These are phyloP conservation scores for Boletellus emodensis DNA, from an alignment of 768 basidiomycete genomes.

Conservation along the genomic window DNA sequence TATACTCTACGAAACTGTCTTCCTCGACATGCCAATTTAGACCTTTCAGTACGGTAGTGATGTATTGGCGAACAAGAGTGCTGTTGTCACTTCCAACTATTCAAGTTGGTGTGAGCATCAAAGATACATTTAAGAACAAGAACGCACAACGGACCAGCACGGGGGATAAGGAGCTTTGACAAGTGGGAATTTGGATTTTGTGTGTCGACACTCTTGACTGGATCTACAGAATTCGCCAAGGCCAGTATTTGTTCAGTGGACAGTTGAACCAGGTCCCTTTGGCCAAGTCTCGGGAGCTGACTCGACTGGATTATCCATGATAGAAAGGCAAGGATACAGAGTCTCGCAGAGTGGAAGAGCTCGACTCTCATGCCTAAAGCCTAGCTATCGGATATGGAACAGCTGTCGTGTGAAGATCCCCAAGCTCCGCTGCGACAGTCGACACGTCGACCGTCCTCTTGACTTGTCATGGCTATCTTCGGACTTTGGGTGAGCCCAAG, in stretches of 20 bases:
- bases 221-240: conserved; percentile 57
- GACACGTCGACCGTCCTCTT: conserved; percentile 1
- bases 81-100: conserved; percentile 72
- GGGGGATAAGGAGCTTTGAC: conserved; percentile 81
- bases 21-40: conserved; percentile 87
- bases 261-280: conserved; percentile 40
- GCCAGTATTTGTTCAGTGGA: conserved; percentile 47
- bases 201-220: conserved; percentile 64
- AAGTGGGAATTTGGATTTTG: conserved; percentile 66
- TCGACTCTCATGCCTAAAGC: conserved; percentile 15
- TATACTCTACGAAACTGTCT: conserved; percentile 72
- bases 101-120: not conserved
- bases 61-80: conserved; percentile 78
- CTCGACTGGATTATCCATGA: conserved; percentile 24
- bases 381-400: not conserved
- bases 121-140: not conserved
- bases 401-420: conserved; percentile 11
- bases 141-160: conserved; percentile 53
- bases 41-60: conserved; percentile 62
- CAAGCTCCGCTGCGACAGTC: not conserved
- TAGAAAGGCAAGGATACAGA: conserved; percentile 15
- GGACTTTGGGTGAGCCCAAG: conserved; percentile 67
- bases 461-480: conserved; percentile 63
- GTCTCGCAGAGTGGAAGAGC: conserved; percentile 2
- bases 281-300: conserved; percentile 31